phyloP scores from a whole-genome alignment of 2,329 filamentous ascomycete genomes.

The Pyricularia sp. region DNA sequence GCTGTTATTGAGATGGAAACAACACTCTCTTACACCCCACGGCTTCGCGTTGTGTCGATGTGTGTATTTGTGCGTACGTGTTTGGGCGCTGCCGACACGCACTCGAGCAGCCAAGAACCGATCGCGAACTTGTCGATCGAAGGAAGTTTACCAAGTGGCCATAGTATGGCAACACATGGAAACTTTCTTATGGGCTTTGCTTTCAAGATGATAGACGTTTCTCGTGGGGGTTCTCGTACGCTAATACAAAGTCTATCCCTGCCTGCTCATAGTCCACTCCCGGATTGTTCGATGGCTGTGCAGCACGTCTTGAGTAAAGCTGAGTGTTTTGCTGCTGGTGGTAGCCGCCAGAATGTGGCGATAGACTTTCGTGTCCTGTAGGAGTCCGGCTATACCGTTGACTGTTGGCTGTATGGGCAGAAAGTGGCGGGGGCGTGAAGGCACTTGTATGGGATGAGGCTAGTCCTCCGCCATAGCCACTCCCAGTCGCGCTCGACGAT shows the following conservation, averaged over 20 bases:
- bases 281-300: constrained; percentile 17
- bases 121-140: neutral
- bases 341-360: constrained; percentile 12
- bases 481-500: constrained; percentile 44
- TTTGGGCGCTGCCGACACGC: neutral
- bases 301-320: constrained; percentile 2
- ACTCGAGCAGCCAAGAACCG: neutral
- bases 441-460: constrained; percentile 26
- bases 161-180: neutral
- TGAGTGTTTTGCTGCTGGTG: constrained; percentile 8
- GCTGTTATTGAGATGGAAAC: neutral
- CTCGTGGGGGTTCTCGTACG: constrained; percentile 58
- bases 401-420: constrained; percentile 9
- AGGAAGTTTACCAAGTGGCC: neutral
- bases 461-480: constrained; percentile 38
- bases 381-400: constrained; percentile 4
- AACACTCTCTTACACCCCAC: constrained; percentile 2
- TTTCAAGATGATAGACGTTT: constrained; percentile 52
- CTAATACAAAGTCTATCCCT: constrained; percentile 82
- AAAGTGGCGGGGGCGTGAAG: constrained; percentile 31
- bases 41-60: neutral
- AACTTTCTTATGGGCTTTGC: neutral
- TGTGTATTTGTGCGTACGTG: neutral
- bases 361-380: constrained; percentile 12
- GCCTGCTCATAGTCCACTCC: constrained; percentile 64